Evolutionary conservation across 148 eudicot genomes (phyloP), one percentile per base, ranked within the genome.

Genomic region (Amaranthus hypochondriacus): DNA sequence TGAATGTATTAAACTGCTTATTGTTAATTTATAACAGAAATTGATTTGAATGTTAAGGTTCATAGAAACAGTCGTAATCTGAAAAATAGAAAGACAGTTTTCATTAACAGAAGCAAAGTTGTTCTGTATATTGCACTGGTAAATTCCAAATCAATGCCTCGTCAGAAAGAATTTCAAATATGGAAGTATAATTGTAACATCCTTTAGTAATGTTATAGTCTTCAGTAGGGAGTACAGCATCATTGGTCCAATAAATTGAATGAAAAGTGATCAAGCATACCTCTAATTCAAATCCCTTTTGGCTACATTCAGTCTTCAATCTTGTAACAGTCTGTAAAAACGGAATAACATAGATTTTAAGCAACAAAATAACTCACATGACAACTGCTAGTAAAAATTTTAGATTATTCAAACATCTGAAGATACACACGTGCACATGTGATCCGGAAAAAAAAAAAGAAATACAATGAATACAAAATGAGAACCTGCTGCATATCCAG

Each of bases 401-500:
- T 0, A 28, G 39, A 28, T 28, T 28, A 28, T 28, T 28, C 39
- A 28, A 28, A 28, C 39, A 28, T 28, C 39, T 28, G 39, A 28
- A 28, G 39, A 28, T 2, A 28, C 39, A 28, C 39, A 28, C 39
- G 39, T 28, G 39, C 39, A 28, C 39, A 28, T 28, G 39, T 28
- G 39, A 28, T 11, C 57, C 47, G 55, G 42, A 71, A 60, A 62
- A 0, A 53, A 69, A 68, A 69, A 68, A 49, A 61, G 46, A 43
- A 28, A 56, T 28, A 48, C 53, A 18, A 56, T n/a, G 43, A 64
- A 70, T 50, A 53, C 9, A 62, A 56, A 48, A 74, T 74, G 53
- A 47, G 28, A 80, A 95, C 99, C 92, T 92, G 94, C 82, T 95
- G 96, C 99, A 95, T 87, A 71, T 95, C 96, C 70, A 88, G 86